Percentiles rank a stretch among this genome's conserved stretches.
Conservation (phyloP, 169 alveolate genomes). For the Eimeria falciformis region DNA sequence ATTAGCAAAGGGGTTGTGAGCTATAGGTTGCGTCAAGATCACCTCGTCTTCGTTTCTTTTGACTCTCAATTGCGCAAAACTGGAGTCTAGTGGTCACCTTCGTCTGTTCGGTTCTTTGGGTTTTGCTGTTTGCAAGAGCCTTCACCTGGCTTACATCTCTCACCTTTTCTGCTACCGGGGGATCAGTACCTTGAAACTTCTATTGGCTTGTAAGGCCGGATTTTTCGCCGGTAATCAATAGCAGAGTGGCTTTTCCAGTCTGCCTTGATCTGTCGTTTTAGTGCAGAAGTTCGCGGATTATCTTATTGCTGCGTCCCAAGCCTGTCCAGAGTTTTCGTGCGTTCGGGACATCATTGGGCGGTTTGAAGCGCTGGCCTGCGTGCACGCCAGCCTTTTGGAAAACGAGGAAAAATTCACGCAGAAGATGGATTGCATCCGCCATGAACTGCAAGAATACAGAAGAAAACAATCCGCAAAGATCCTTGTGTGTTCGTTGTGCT, state of each 20-base stretch:
- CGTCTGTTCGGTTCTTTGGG: background rate
- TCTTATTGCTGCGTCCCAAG: constrained; percentile 15
- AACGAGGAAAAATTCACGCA: constrained; percentile 4
- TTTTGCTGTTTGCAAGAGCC: background rate
- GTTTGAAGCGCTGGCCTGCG: constrained; percentile 39
- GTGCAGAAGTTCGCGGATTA: constrained; percentile 55
- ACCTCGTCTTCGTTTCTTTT: no score
- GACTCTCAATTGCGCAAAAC: no score
- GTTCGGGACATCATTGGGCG: constrained; percentile 52
- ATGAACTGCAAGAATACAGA: constrained; percentile 32
- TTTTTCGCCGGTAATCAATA: no score
- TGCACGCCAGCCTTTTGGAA: constrained; percentile 40
- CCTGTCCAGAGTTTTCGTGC: constrained; percentile 34
- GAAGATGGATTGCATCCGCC: constrained; percentile 34
- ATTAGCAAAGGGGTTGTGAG: no score
- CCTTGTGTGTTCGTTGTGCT: constrained; percentile 16
- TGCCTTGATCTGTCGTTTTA: no score
- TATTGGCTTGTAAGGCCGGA: no score
- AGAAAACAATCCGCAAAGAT: constrained; percentile 35
- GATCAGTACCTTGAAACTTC: no score
- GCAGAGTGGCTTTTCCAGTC: no score
- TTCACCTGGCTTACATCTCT: background rate
- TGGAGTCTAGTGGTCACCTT: background rate
- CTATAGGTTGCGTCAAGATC: no score
- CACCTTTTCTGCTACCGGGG: no score